Percentiles rank a stretch among this genome's conserved stretches.
phyloP scores from a whole-genome alignment of 1,139 yeast species.

The Pichia sp. region DNA sequence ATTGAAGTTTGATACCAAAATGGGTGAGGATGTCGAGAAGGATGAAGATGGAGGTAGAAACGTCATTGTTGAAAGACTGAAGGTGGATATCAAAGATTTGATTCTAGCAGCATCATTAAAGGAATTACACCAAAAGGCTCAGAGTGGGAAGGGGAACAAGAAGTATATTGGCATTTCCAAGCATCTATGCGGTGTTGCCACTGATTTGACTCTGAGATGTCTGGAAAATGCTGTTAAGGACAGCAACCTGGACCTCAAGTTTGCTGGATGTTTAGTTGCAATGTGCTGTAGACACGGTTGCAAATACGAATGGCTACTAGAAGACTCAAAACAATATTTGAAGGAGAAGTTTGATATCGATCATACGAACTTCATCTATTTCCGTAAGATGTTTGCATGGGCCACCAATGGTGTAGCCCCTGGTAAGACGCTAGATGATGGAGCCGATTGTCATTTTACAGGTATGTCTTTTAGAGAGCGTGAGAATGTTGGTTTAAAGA shows the following conservation, averaged over 20 bases:
- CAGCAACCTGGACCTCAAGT: slow-evolving; percentile 7
- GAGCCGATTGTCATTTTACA: slow-evolving; percentile 33
- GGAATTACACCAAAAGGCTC: slow-evolving; percentile 14
- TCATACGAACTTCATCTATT: slow-evolving; percentile 39
- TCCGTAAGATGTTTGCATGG: slow-evolving; percentile 75
- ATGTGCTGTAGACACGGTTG: slow-evolving; percentile 95
- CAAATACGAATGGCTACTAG: slow-evolving; percentile 41
- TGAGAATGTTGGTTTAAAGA: slow-evolving; percentile 52
- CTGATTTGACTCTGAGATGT: slow-evolving; percentile 75
- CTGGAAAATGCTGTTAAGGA: slow-evolving; percentile 33
- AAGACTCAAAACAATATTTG: slow-evolving; percentile 37
- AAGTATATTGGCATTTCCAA: slow-evolving; percentile 60
- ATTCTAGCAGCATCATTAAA: slow-evolving; percentile 41
- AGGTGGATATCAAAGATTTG: slow-evolving; percentile 76
- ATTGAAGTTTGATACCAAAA: slow-evolving; percentile 69
- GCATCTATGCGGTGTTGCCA: slow-evolving; percentile 91
- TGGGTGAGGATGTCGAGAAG: slow-evolving; percentile 24
- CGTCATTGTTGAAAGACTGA: slow-evolving; percentile 40
- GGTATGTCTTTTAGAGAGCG: slow-evolving; percentile 41
- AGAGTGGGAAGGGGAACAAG: slow-evolving; percentile 26
- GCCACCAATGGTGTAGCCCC: slow-evolving; percentile 65
- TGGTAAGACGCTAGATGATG: slow-evolving; percentile 30
- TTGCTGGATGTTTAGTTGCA: slow-evolving; percentile 67
- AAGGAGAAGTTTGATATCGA: slow-evolving; percentile 24
- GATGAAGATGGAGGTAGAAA: too few species aligned